Evolutionary conservation across 106 monocot species (phyloP), one percentile per base, ranked within the genome.

Genomic region (Platanthera guangdongensis): DNA sequence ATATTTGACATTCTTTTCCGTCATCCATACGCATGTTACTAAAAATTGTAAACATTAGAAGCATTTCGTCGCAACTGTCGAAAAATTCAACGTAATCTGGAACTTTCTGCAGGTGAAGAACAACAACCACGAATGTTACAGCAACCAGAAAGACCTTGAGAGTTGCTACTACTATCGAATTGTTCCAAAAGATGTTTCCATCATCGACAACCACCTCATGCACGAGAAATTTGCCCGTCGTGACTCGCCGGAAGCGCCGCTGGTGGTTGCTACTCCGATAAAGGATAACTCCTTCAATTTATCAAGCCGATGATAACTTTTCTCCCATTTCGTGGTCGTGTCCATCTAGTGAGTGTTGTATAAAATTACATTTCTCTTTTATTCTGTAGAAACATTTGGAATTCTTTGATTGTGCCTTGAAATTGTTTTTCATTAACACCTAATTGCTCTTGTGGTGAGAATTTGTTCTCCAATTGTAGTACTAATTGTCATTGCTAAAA

Each of bases 161-260:
- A 95, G 88, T 63, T 92, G 95, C 79, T 95, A 95, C 80, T 95
- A 92, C 80, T 92, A 95, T 85, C 90, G 86, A 68, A 89, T 95
- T 46, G 90, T 95, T 30, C 88, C 79, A 54, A 95, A 83, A 72
- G 90, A 95, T 13, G 88, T 90, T 73, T 95, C 95, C 70, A 95
- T 95, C 12, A 89, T 95, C 0, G 95, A 88, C 78, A 95, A 92
- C 82, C 84, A 88, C 14, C 92, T 95, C 85, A 95, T 95, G 95
- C 95, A 92, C 15, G 95, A 95, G 51, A 92, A 92, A 67, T 95
- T 90, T 70, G 84, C 92, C 8, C 75, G 73, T 4, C 83, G 75
- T 28, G 85, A 88, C 62, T 95, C 95, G 7, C 95, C 95, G 0
- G 95, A 92, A 55, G 95, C 95, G 8, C 95, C 95, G 3, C 82